phyloP scores from a whole-genome alignment of 2,329 filamentous ascomycete species.

The Arthrobotrys entomopaga region DNA sequence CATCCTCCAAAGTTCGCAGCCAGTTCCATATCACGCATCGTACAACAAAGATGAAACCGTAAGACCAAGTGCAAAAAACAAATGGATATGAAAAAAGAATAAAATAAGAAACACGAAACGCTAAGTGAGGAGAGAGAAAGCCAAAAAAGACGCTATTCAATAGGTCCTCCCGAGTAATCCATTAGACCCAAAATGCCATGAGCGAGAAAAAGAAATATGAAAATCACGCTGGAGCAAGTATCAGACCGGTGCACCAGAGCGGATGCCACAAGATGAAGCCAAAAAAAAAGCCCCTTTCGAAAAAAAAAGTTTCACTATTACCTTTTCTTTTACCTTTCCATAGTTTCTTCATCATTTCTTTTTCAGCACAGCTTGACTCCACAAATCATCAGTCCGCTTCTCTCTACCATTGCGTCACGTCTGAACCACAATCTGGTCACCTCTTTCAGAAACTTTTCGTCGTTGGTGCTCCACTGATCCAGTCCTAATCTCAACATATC shows the following conservation, averaged over 20 bases:
- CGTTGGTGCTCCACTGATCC: conserved; percentile 78
- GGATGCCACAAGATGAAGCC: conserved; percentile 9
- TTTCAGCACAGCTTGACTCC: conserved; percentile 49
- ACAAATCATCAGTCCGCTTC: conserved; percentile 55
- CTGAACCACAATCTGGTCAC: conserved; percentile 74
- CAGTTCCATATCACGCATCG: conserved; percentile 3
- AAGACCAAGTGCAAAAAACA: too few relatives aligned
- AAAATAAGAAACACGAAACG: conserved; percentile 2
- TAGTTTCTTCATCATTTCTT: background rate
- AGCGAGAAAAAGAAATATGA: background rate
- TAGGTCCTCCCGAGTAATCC: conserved; percentile 26
- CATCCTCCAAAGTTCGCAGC: background rate
- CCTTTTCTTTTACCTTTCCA: background rate
- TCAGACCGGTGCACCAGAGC: conserved; percentile 8
- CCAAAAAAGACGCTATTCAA: conserved; percentile 4
- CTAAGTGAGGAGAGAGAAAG: conserved; percentile 17
- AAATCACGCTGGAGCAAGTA: conserved; percentile 13
- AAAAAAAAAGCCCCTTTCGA: conserved; percentile 2
- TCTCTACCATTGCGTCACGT: conserved; percentile 70
- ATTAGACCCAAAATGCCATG: conserved; percentile 19
- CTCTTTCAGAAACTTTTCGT: conserved; percentile 75
- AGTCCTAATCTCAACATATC: conserved; percentile 78
- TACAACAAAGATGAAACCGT: conserved; percentile 6
- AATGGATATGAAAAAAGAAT: background rate
- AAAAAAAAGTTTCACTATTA: background rate